Percentiles rank a stretch among this genome's conserved stretches.
Evolutionary conservation across 2,329 filamentous ascomycete species (phyloP).

Genomic region (Diaporthe sp.): DNA sequence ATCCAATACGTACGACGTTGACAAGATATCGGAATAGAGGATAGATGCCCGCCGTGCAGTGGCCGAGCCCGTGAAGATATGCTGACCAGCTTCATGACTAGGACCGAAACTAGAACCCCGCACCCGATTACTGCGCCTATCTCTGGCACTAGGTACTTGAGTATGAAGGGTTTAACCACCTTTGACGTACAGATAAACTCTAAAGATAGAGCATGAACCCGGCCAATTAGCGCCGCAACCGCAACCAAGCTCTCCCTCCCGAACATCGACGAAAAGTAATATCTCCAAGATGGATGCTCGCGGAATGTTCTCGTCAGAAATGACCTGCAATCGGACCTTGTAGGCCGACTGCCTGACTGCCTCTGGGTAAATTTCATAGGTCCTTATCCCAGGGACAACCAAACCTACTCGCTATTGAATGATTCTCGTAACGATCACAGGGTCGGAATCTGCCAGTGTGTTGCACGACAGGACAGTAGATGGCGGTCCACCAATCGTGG

Average conservation of each 20-base stretch:
- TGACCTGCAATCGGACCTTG: no score
- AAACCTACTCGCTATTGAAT: no score
- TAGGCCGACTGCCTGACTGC: no score
- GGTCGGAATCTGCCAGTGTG: no score
- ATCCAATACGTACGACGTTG: not conserved
- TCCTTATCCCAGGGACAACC: no score
- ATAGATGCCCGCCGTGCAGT: not conserved
- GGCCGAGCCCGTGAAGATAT: not conserved
- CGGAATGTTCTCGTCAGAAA: no score
- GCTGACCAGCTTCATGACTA: not conserved
- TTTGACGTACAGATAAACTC: not conserved
- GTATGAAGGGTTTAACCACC: not conserved
- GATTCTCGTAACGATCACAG: no score
- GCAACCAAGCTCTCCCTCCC: not conserved
- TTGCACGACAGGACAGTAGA: no score
- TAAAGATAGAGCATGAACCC: not conserved
- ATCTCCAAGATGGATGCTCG: no score
- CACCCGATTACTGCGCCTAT: slow-evolving; percentile 1
- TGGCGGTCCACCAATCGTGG: no score
- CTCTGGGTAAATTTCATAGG: no score
- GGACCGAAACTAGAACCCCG: not conserved
- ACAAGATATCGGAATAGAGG: not conserved
- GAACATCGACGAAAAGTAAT: no score
- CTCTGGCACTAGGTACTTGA: not conserved
- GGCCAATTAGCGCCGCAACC: not conserved